Percentiles rank a stretch among this genome's conserved stretches.
phyloP scores from a whole-genome alignment of 176 grass and related monocot species.

The Oryza officinalis region DNA sequence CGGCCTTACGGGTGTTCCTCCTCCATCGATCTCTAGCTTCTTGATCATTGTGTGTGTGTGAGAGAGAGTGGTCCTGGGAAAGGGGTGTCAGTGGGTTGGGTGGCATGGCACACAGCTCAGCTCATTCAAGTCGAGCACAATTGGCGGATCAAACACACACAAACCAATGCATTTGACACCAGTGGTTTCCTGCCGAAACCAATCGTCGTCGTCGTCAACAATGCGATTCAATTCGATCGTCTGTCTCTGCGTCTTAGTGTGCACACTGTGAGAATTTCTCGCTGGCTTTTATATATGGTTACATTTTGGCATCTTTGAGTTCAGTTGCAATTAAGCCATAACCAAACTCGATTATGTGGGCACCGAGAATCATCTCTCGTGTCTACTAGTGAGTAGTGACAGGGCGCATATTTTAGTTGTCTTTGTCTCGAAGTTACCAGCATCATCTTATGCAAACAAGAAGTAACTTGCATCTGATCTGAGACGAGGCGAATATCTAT shows the following conservation, averaged over 20 bases:
- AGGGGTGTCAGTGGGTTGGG: constrained; percentile 22
- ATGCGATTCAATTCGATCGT: too few species aligned
- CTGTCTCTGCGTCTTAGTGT: neutral
- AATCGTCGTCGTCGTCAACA: neutral
- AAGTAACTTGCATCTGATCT: neutral
- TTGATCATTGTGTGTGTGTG: neutral
- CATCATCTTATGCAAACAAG: neutral
- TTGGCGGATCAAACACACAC: constrained; percentile 28
- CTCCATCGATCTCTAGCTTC: neutral
- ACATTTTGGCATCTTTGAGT: neutral
- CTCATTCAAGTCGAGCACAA: constrained; percentile 45
- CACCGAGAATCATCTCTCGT: neutral
- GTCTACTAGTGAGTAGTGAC: neutral
- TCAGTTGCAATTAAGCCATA: neutral
- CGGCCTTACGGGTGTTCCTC: constrained; percentile 1
- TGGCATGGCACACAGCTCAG: constrained; percentile 33
- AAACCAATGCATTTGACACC: constrained; percentile 13
- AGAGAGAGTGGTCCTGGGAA: constrained; percentile 2
- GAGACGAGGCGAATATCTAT: neutral
- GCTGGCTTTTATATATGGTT: neutral
- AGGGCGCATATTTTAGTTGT: neutral
- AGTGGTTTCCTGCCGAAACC: constrained; percentile 29
- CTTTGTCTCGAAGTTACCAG: neutral
- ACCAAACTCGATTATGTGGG: neutral
- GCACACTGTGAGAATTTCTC: neutral